phyloP scores from a whole-genome alignment of 768 basidiomycete genomes.

The Baorangia bicolor region DNA sequence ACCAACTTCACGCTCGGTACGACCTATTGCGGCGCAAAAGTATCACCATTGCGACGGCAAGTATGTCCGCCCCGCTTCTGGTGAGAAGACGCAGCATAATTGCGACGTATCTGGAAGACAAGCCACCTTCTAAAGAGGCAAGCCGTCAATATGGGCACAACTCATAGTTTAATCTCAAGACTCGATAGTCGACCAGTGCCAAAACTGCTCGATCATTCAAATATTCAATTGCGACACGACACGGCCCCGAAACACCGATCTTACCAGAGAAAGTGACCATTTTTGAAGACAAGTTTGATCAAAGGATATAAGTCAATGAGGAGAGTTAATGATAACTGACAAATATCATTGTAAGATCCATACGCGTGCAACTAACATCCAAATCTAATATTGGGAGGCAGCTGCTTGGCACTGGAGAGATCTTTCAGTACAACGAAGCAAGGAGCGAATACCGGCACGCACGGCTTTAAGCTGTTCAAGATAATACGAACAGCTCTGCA shows the following conservation, averaged over 20 bases:
- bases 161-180: not conserved
- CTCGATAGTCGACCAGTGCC: not conserved
- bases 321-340: conserved; percentile 1
- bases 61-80: too few species aligned
- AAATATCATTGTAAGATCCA: conserved; percentile 8
- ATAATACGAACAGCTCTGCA: conserved; percentile 81
- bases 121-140: too few species aligned
- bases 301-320: conserved; percentile 2
- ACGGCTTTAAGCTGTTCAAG: conserved; percentile 88
- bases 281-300: not conserved
- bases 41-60: too few species aligned
- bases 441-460: conserved; percentile 31
- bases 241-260: not conserved
- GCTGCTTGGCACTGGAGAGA: conserved; percentile 67
- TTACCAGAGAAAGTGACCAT: not conserved
- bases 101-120: too few species aligned
- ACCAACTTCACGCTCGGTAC: too few species aligned
- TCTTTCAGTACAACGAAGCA: conserved; percentile 7
- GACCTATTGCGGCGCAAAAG: too few species aligned
- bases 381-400: conserved; percentile 52
- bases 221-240: not conserved
- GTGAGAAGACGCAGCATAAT: too few species aligned
- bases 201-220: not conserved
- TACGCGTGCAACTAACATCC: conserved; percentile 1
- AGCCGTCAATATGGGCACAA: too few species aligned